phyloP scores from a whole-genome alignment of 1,139 yeast genomes.

The Protomyces gravidus region DNA sequence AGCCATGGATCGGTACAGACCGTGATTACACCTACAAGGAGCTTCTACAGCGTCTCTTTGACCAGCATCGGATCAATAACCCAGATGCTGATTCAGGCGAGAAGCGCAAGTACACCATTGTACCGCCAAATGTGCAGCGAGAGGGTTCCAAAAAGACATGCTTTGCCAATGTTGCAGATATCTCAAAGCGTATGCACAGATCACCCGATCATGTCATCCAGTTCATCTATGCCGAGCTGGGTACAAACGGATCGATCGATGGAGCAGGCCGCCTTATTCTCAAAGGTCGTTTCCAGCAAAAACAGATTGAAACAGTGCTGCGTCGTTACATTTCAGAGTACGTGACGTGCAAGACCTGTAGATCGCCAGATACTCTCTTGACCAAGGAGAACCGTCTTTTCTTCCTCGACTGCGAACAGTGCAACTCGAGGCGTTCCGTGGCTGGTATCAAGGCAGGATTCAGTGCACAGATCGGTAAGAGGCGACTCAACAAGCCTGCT shows the following conservation, averaged over 20 bases:
- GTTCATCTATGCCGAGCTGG: conserved; percentile 95
- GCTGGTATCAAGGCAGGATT: conserved; percentile 98
- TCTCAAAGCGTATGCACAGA: conserved; percentile 89
- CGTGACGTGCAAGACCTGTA: conserved; percentile 98
- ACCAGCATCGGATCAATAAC: conserved; percentile 80
- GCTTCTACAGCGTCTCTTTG: conserved; percentile 77
- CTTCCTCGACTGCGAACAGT: conserved; percentile 94
- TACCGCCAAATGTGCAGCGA: conserved; percentile 95
- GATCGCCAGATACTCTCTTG: conserved; percentile 92
- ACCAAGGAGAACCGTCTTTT: conserved; percentile 97
- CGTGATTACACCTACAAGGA: conserved; percentile 72
- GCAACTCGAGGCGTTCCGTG: conserved; percentile 97
- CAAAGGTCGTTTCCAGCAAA: conserved; percentile 97
- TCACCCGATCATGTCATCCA: conserved; percentile 96
- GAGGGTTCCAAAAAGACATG: conserved; percentile 96
- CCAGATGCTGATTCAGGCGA: conserved; percentile 98
- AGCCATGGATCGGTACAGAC: conserved; percentile 38
- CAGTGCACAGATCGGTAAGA: conserved; percentile 63
- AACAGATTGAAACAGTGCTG: conserved; percentile 92
- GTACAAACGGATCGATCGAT: conserved; percentile 98
- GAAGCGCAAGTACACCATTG: conserved; percentile 90
- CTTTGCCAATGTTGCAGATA: conserved; percentile 92
- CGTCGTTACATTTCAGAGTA: conserved; percentile 86
- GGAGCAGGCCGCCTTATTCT: conserved; percentile 94
- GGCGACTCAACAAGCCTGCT: conserved; percentile 2